These are phyloP conservation scores for Odontarrhena argentea DNA, from an alignment of 345 rosid species.

Conservation along the genomic window DNA sequence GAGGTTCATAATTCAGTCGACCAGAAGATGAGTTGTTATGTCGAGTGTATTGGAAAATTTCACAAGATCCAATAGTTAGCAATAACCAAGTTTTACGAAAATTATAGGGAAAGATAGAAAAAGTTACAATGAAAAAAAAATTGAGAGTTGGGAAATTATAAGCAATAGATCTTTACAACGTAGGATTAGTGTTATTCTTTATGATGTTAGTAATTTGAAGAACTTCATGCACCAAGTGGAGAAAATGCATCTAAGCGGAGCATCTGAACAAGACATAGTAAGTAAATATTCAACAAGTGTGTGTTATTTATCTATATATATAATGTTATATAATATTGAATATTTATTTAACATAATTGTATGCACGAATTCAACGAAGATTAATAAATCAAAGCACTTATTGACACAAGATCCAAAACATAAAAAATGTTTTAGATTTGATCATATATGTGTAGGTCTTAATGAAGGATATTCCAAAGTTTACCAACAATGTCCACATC, in stretches of 20 bases:
- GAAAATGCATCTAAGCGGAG: not conserved
- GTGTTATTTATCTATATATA: not conserved
- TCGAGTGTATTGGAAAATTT: not conserved
- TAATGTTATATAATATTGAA: too few species aligned
- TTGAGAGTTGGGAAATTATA: too few species aligned
- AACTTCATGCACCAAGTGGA: not conserved
- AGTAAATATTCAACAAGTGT: not conserved
- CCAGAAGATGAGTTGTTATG: not conserved
- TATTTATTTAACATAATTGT: not conserved
- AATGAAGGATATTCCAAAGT: not conserved
- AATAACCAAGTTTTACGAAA: not conserved
- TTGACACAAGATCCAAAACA: not conserved
- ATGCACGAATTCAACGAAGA: not conserved
- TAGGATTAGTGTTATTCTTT: not conserved
- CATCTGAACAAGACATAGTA: not conserved
- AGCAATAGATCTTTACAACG: too few species aligned
- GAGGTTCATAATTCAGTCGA: too few species aligned
- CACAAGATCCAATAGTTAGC: not conserved
- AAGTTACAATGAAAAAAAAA: not conserved
- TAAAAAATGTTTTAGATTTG: not conserved
- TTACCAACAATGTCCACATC: constrained; percentile 1
- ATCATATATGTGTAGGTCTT: not conserved
- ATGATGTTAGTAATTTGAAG: not conserved
- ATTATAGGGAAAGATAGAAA: not conserved
- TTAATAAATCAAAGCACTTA: not conserved